A percentile compares a stretch with the other conserved stretches of the same genome.
Conservation (phyloP, 306 rosid genomes). For the Carpinus viminea region DNA sequence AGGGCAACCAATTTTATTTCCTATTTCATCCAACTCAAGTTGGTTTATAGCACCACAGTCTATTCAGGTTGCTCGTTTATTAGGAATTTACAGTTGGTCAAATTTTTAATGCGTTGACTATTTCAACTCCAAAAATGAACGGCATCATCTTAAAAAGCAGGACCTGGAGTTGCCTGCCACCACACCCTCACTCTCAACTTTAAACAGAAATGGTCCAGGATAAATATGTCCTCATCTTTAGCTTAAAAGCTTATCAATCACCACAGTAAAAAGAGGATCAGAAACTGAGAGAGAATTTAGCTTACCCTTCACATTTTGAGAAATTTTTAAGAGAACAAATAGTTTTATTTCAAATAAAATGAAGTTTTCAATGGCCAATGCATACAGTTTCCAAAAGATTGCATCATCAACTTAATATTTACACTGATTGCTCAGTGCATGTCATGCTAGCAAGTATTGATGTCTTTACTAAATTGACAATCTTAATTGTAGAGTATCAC, state of each 20-base stretch:
- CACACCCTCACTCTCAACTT: slow-evolving; percentile 38
- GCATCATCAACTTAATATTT: slow-evolving; percentile 24
- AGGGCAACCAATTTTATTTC: not conserved
- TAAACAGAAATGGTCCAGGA: slow-evolving; percentile 28
- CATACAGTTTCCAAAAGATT: slow-evolving; percentile 10
- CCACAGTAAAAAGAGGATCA: slow-evolving; percentile 14
- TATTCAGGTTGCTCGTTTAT: not conserved
- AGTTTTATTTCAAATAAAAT: not conserved
- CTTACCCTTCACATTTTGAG: slow-evolving; percentile 25
- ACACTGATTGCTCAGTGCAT: not conserved
- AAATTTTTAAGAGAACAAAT: slow-evolving; percentile 11
- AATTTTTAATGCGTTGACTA: not conserved
- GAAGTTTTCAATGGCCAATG: not conserved
- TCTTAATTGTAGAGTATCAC: not conserved
- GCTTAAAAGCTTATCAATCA: slow-evolving; percentile 20
- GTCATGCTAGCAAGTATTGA: slow-evolving; percentile 21
- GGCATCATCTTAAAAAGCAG: slow-evolving; percentile 21
- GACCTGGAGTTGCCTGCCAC: slow-evolving; percentile 27
- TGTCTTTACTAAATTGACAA: slow-evolving; percentile 10
- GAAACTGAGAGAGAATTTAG: not conserved
- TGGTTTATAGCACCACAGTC: not conserved
- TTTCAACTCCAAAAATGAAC: slow-evolving; percentile 26
- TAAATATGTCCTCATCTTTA: slow-evolving; percentile 19
- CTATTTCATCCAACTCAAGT: not conserved
- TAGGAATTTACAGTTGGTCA: not conserved